These are phyloP conservation scores for Tulasnella sp. DNA, from an alignment of 768 basidiomycete species.

Conservation along the genomic window DNA sequence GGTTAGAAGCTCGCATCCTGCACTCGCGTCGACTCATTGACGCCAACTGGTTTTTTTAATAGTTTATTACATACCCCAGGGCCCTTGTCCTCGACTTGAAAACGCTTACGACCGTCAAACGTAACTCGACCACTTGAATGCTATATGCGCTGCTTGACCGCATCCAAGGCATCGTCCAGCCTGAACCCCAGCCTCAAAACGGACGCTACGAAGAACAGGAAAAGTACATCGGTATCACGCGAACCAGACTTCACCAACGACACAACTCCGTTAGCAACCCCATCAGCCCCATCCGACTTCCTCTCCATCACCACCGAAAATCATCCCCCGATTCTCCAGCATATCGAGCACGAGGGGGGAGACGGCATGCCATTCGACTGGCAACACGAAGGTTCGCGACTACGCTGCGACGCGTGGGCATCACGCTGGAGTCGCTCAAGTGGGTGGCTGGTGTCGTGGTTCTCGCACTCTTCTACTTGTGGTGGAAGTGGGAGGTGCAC, in stretches of 20 bases:
- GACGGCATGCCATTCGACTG: background rate
- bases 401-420: background rate
- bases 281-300: background rate
- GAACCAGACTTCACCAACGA: background rate
- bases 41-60: background rate
- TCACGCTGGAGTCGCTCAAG: background rate
- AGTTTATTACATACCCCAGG: background rate
- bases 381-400: background rate
- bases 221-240: background rate
- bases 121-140: background rate
- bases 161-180: background rate
- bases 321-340: background rate
- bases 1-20: background rate
- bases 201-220: background rate
- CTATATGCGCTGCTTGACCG: background rate
- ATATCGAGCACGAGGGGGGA: background rate
- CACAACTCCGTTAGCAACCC: background rate
- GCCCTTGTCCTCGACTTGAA: background rate
- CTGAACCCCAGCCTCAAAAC: background rate
- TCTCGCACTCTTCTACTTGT: constrained; percentile 49
- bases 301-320: background rate
- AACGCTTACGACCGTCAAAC: background rate
- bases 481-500: constrained; percentile 54
- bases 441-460: constrained; percentile 31
- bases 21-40: too few species aligned